A percentile compares a stretch with the other conserved stretches of the same genome.
phyloP scores from a whole-genome alignment of 257 asterid genomes.

The Orobanche coerulescens region DNA sequence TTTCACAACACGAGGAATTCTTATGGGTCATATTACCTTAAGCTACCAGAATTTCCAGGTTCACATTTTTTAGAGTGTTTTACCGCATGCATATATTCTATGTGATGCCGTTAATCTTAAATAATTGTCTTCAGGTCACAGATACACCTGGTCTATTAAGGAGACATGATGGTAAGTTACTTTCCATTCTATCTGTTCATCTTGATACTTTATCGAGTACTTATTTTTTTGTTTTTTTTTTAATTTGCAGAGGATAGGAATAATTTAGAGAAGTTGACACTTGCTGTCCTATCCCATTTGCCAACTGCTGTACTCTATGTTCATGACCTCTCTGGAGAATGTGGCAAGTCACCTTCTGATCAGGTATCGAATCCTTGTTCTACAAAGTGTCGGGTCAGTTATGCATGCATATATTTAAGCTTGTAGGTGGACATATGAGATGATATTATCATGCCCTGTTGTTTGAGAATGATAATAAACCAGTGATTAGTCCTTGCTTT shows the following conservation, averaged over 20 bases:
- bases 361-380: slow-evolving; percentile 44
- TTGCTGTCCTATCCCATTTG: slow-evolving; percentile 90
- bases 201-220: neutral
- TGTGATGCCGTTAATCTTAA: slow-evolving; percentile 17
- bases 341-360: slow-evolving; percentile 95
- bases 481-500: neutral
- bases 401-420: neutral
- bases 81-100: slow-evolving; percentile 10
- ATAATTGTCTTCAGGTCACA: slow-evolving; percentile 56
- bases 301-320: slow-evolving; percentile 96
- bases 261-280: slow-evolving; percentile 91
- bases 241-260: slow-evolving; percentile 83
- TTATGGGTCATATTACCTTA: slow-evolving; percentile 86
- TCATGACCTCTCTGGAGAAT: slow-evolving; percentile 92
- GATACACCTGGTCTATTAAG: slow-evolving; percentile 92
- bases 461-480: neutral
- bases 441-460: neutral
- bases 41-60: slow-evolving; percentile 77
- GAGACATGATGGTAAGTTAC: slow-evolving; percentile 66
- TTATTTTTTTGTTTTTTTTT: neutral
- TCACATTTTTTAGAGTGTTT: slow-evolving; percentile 6
- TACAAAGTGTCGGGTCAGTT: neutral
- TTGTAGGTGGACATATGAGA: neutral
- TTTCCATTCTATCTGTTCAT: slow-evolving; percentile 15
- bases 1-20: slow-evolving; percentile 91